Evolutionary conservation across 2,329 filamentous ascomycete species (phyloP).

Genomic region (Didymella glomerata): DNA sequence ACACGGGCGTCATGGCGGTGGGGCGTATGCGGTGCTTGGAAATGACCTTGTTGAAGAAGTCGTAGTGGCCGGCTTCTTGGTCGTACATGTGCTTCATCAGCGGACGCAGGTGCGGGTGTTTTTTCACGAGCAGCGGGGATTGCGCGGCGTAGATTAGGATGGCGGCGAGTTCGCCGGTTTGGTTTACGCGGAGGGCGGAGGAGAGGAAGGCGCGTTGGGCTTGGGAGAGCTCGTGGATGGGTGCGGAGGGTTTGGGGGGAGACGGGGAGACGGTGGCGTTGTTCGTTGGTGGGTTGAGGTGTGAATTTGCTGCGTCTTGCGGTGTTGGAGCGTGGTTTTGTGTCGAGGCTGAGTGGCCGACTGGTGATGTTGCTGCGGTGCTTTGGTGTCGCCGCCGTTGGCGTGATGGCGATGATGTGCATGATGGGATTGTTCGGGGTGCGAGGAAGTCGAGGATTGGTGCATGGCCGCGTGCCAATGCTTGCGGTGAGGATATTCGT

Average conservation of each 20-base stretch:
- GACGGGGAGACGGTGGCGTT: conserved; percentile 15
- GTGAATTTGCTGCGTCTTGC: background rate
- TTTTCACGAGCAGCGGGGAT: conserved; percentile 78
- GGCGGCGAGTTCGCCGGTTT: conserved; percentile 96
- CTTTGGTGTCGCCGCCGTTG: conserved; percentile 21
- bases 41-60: conserved; percentile 83
- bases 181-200: conserved; percentile 82
- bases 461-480: conserved; percentile 29
- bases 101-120: conserved; percentile 85
- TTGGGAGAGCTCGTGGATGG: conserved; percentile 39
- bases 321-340: conserved; percentile 7
- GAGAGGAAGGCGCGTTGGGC: conserved; percentile 51
- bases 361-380: conserved; percentile 1
- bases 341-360: background rate
- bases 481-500: conserved; percentile 24
- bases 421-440: conserved; percentile 29
- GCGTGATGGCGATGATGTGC: conserved; percentile 4
- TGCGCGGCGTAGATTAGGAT: conserved; percentile 93
- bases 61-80: conserved; percentile 88
- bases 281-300: conserved; percentile 11
- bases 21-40: conserved; percentile 89
- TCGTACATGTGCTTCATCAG: conserved; percentile 99
- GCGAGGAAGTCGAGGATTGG: conserved; percentile 41
- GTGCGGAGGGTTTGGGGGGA: conserved; percentile 20
- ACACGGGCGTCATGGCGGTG: conserved; percentile 90